Percentiles rank a stretch among this genome's conserved stretches.
Evolutionary conservation across 805 yeast genomes (phyloP).

Genomic region (Barnettozyma sucrosica): DNA sequence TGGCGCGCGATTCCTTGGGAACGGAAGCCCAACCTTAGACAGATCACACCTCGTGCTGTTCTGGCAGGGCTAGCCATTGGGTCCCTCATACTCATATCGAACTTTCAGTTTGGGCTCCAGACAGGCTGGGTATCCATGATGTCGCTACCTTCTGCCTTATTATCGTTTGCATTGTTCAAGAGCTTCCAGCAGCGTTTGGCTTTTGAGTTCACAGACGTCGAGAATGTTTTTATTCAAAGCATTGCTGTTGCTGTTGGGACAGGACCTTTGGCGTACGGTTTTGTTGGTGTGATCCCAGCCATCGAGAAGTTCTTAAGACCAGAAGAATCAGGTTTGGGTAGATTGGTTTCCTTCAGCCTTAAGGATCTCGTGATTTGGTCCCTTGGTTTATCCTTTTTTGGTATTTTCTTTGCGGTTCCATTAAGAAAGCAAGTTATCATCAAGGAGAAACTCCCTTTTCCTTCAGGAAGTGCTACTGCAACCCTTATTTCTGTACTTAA

Average conservation of each 20-base stretch:
- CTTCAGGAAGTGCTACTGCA: constrained; percentile 95
- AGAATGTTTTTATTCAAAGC: constrained; percentile 87
- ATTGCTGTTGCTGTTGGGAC: constrained; percentile 97
- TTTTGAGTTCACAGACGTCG: constrained; percentile 74
- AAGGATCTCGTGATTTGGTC: constrained; percentile 74
- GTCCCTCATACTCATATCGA: constrained; percentile 76
- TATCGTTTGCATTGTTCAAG: constrained; percentile 81
- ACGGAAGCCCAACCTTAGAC: constrained; percentile 48
- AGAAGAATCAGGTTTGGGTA: constrained; percentile 66
- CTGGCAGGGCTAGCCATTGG: constrained; percentile 81
- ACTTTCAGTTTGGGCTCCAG: constrained; percentile 93
- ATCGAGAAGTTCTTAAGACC: constrained; percentile 78
- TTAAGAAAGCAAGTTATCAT: constrained; percentile 80
- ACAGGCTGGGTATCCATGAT: constrained; percentile 99
- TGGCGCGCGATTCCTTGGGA: constrained; percentile 23
- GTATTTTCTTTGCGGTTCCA: constrained; percentile 92
- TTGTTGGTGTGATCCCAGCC: constrained; percentile 94
- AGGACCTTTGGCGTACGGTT: constrained; percentile 92
- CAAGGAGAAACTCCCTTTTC: constrained; percentile 84
- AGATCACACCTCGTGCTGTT: constrained; percentile 69
- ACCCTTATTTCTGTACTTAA: constrained; percentile 85
- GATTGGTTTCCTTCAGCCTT: constrained; percentile 32
- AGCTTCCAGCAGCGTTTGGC: constrained; percentile 34
- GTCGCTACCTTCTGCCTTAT: constrained; percentile 89
- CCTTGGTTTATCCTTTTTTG: constrained; percentile 82